phyloP scores from a whole-genome alignment of 305 asterid species.

The Plantago lanceolata region DNA sequence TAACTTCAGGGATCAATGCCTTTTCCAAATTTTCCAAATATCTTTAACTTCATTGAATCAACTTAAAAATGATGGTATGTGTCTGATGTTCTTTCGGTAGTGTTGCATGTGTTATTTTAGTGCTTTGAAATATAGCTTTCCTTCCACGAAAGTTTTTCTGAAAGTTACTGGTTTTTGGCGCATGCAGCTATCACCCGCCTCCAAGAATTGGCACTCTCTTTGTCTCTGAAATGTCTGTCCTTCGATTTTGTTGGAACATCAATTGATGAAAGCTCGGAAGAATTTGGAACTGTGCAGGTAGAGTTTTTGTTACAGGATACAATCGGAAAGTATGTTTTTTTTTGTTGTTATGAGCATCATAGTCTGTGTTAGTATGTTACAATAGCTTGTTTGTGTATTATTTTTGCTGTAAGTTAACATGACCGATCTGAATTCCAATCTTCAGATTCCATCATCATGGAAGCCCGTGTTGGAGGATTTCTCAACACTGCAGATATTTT shows the following conservation, averaged over 20 bases:
- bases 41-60: slow-evolving; percentile 82
- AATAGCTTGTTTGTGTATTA: slow-evolving; percentile 2
- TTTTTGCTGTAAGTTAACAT: slow-evolving; percentile 23
- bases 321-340: background rate
- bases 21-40: slow-evolving; percentile 90
- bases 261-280: slow-evolving; percentile 95
- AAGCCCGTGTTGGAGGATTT: slow-evolving; percentile 71
- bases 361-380: slow-evolving; percentile 9
- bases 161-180: slow-evolving; percentile 15
- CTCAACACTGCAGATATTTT: slow-evolving; percentile 83
- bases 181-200: slow-evolving; percentile 64
- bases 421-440: slow-evolving; percentile 23
- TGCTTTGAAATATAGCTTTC: slow-evolving; percentile 10
- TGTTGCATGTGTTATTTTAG: slow-evolving; percentile 16
- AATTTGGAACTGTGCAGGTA: slow-evolving; percentile 97
- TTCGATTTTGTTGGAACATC: slow-evolving; percentile 96
- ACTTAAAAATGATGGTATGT: slow-evolving; percentile 81
- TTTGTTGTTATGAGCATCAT: background rate
- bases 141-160: slow-evolving; percentile 23
- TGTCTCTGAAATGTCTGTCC: slow-evolving; percentile 87
- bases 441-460: slow-evolving; percentile 91
- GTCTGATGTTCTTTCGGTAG: slow-evolving; percentile 18
- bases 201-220: slow-evolving; percentile 85
- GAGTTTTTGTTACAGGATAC: background rate
- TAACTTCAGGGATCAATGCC: slow-evolving; percentile 82